Conservation (phyloP, 345 rosid species). For the Syzygium jambos region DNA sequence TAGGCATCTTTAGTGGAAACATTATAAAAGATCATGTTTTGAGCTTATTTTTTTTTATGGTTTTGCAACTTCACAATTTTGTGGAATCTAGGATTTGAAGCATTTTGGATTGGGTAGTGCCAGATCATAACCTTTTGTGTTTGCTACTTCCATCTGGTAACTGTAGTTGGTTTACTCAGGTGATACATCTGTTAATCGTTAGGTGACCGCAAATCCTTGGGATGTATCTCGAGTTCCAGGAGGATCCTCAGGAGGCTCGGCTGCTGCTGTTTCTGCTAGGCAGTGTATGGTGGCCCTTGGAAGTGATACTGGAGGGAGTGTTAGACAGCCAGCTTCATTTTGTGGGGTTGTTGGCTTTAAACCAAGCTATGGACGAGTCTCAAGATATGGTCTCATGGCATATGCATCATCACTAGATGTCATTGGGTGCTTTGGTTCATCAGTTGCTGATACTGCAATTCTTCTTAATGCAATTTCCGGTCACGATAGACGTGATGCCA, state of each 20-base stretch:
- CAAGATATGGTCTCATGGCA: conserved; percentile 92
- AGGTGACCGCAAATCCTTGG: conserved; percentile 94
- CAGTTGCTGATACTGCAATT: conserved; percentile 81
- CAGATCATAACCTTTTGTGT: not conserved
- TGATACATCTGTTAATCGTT: conserved; percentile 30
- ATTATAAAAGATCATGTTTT: not conserved
- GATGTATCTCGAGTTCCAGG: conserved; percentile 86
- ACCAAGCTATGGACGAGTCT: conserved; percentile 94
- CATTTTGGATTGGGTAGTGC: not conserved
- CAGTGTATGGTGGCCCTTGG: conserved; percentile 87
- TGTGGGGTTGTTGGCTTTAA: conserved; percentile 94
- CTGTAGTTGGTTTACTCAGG: conserved; percentile 33
- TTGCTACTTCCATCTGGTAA: conserved; percentile 10
- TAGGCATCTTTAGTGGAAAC: not conserved
- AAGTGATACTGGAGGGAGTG: conserved; percentile 99
- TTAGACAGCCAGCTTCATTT: conserved; percentile 92
- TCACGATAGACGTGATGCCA: conserved; percentile 69
- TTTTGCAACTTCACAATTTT: not conserved
- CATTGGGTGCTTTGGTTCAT: conserved; percentile 80
- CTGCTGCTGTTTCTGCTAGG: conserved; percentile 90
- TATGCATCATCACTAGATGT: conserved; percentile 93
- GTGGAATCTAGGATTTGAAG: not conserved
- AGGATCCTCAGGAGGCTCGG: conserved; percentile 96
- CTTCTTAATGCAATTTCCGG: conserved; percentile 85
- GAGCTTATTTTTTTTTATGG: not conserved